Evolutionary conservation across 495 filamentous ascomycete genomes (phyloP).

Genomic region (Paragyromitra xinjiangensis): DNA sequence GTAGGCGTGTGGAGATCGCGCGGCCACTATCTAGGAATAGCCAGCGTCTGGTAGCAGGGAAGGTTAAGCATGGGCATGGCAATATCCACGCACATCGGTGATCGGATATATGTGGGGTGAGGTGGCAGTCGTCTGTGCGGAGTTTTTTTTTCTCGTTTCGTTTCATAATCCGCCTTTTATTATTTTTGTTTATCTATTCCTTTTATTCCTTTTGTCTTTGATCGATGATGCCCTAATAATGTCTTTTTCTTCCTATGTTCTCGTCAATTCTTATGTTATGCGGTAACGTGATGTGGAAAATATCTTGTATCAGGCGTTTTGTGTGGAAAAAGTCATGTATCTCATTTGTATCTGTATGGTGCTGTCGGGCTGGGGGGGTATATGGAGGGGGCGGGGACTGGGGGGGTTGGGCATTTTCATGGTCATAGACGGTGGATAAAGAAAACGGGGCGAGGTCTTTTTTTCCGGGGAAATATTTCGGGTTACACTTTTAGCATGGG

Average conservation of each 20-base stretch:
- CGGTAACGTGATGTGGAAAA: slow-evolving; percentile 46
- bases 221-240: slow-evolving; percentile 49
- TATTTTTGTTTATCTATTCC: slow-evolving; percentile 3
- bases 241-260: slow-evolving; percentile 37
- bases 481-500: slow-evolving; percentile 45
- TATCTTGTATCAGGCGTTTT: slow-evolving; percentile 55
- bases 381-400: neutral
- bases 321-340: slow-evolving; percentile 53
- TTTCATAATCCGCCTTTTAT: slow-evolving; percentile 35
- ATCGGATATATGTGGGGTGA: slow-evolving; percentile 45
- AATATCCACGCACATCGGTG: slow-evolving; percentile 43
- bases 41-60: slow-evolving; percentile 45
- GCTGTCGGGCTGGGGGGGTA: slow-evolving; percentile 15
- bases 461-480: slow-evolving; percentile 50
- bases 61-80: slow-evolving; percentile 43
- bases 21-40: slow-evolving; percentile 54
- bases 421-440: slow-evolving; percentile 55
- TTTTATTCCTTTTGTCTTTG: slow-evolving; percentile 31
- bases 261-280: slow-evolving; percentile 31
- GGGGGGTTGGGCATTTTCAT: slow-evolving; percentile 38
- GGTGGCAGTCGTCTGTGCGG: slow-evolving; percentile 33
- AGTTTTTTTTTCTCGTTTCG: slow-evolving; percentile 27
- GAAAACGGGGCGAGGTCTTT: slow-evolving; percentile 53
- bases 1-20: slow-evolving; percentile 49
- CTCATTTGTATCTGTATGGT: slow-evolving; percentile 48